Percentiles rank a stretch among this genome's conserved stretches.
phyloP scores from a whole-genome alignment of 2,329 filamentous ascomycete species.

The Exophiala aquamarina region DNA sequence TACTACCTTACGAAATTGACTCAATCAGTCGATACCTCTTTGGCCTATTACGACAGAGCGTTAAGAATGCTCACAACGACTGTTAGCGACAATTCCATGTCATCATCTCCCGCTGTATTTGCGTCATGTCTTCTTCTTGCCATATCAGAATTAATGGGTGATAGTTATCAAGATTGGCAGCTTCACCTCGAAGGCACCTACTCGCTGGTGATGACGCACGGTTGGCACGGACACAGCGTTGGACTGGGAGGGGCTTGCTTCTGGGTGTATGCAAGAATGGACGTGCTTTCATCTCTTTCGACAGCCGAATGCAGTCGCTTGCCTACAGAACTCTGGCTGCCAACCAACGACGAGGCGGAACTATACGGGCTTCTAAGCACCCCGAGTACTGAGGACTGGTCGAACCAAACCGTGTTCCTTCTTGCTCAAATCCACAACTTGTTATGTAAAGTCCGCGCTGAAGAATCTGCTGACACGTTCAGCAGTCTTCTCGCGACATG shows the following conservation, averaged over 20 bases:
- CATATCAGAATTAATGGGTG: constrained; percentile 6
- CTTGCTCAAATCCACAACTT: constrained; percentile 8
- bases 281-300: constrained; percentile 4
- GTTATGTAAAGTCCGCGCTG: constrained; percentile 1
- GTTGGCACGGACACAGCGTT: constrained; percentile 4
- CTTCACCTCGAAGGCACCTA: constrained; percentile 5
- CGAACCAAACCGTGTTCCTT: constrained; percentile 3
- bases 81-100: constrained; percentile 2
- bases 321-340: constrained; percentile 1
- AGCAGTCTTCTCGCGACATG: neutral
- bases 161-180: constrained; percentile 5
- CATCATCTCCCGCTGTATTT: constrained; percentile 4
- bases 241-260: constrained; percentile 7
- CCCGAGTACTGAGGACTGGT: constrained; percentile 5
- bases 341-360: neutral
- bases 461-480: neutral
- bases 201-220: constrained; percentile 7
- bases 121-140: constrained; percentile 6
- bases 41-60: constrained; percentile 6
- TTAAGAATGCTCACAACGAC: constrained; percentile 1
- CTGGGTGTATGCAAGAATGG: constrained; percentile 10
- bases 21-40: no score
- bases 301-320: neutral
- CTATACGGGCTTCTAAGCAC: neutral
- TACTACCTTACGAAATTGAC: no score